phyloP scores from a whole-genome alignment of 2,329 filamentous ascomycete species.

The Thermoascus crustaceus region DNA sequence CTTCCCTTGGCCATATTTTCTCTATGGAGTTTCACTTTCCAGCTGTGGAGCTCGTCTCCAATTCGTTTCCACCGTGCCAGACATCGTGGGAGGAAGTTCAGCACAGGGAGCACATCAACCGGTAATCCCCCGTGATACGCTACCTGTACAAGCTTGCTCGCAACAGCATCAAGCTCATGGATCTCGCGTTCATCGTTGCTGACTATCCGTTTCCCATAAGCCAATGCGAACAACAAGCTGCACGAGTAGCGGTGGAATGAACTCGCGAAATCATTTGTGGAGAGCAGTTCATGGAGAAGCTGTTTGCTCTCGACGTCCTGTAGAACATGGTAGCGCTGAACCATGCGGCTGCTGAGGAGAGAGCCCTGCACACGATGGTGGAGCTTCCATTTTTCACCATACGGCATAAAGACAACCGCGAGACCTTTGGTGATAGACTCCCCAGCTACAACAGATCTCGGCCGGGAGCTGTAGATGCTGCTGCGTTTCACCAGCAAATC shows the following conservation, averaged over 20 bases:
- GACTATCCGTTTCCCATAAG: no score
- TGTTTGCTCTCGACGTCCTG: conserved; percentile 11
- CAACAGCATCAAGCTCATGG: no score
- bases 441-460: no score
- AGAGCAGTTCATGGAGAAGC: conserved; percentile 10
- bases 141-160: no score
- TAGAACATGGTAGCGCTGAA: conserved; percentile 6
- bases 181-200: no score
- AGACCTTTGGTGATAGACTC: conserved; percentile 4
- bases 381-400: conserved; percentile 7
- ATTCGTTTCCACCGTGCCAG: no score
- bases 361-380: conserved; percentile 10
- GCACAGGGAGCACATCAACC: no score
- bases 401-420: conserved; percentile 7
- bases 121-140: no score
- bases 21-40: no score
- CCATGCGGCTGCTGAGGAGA: conserved; percentile 1
- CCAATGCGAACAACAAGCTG: conserved; percentile 9
- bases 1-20: no score
- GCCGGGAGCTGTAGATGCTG: conserved; percentile 10
- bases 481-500: conserved; percentile 8
- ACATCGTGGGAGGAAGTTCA: no score
- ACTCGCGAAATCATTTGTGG: conserved; percentile 6
- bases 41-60: no score
- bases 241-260: conserved; percentile 8